phyloP scores from a whole-genome alignment of 1,284 basidiomycete genomes.

The Cerrena zonata region DNA sequence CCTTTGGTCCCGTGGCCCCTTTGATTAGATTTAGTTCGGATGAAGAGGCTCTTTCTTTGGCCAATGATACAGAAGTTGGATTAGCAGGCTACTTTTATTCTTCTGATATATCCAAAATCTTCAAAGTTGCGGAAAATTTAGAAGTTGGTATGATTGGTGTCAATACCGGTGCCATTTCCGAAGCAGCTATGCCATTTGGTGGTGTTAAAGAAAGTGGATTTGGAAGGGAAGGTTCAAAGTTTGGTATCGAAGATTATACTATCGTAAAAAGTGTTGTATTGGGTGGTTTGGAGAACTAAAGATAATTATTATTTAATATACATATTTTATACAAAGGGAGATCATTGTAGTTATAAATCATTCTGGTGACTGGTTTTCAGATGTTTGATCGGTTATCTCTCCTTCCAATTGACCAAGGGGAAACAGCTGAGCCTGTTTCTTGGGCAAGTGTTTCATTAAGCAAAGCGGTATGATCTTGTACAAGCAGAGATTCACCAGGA shows the following conservation, averaged over 20 bases:
- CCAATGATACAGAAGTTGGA: slow-evolving; percentile 82
- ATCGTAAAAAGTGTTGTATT: slow-evolving; percentile 76
- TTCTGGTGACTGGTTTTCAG: no score
- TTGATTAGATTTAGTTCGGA: slow-evolving; percentile 85
- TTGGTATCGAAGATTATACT: slow-evolving; percentile 83
- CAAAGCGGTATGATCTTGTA: no score
- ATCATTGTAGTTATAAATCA: no score
- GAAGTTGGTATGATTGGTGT: slow-evolving; percentile 95
- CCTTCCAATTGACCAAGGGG: no score
- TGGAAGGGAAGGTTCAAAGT: slow-evolving; percentile 63
- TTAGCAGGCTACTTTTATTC: slow-evolving; percentile 94
- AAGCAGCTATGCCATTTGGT: slow-evolving; percentile 86
- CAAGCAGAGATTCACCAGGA: no score
- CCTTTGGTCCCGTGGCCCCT: slow-evolving; percentile 81
- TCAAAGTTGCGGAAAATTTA: slow-evolving; percentile 92
- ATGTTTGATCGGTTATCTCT: no score
- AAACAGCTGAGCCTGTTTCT: no score
- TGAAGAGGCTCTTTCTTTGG: slow-evolving; percentile 81
- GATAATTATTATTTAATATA: no score
- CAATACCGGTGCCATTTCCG: slow-evolving; percentile 80
- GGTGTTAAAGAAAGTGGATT: slow-evolving; percentile 86
- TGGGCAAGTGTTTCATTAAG: no score
- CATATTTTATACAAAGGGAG: no score
- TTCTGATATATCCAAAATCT: slow-evolving; percentile 82
- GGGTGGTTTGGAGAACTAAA: slow-evolving; percentile 36